Base-by-base conservation (phyloP, 2,329 filamentous ascomycete genomes). In the Epichloe typhina region DNA sequence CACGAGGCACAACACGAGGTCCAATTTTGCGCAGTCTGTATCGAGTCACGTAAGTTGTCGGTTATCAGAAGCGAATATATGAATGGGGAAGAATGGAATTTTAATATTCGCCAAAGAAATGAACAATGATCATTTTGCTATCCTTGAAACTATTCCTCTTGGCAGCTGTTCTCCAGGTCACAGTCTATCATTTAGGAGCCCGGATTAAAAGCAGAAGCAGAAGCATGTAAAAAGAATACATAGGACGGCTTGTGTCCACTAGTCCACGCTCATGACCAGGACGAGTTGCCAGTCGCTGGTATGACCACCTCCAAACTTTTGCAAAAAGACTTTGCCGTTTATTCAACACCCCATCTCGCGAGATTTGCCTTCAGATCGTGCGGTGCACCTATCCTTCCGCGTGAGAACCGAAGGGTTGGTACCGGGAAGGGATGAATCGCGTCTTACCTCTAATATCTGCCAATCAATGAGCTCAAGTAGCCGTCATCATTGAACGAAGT, bases 401-500 rank as follows among this genome's bases (percentile, higher is more conserved):
- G 51, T 53, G 37, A 56, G 53, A 50, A 52, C 46, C 3, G 19
- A 23, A 19, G 15, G 3, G 19, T 7, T 19, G 26, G 26, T 9
- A 46, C 36, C 15, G 11, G 11, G 9, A 26, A 9, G 13, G 26
- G 12, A 11, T 37, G 47, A 13, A 17, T 35, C 37, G 11, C 15
- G 15, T 43, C 63, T 52, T 59, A 66, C 64, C 62, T 63, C 55
- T 56, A 57, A 31, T 57, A 59, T 59, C 55, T 58, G 53, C 55
- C 57, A 53, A 58, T 66, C 57, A 57, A 62, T 54, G 58, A 64
- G 65, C 73, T 77, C 72, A 80, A 76, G 71, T 71, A 67, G 73
- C 72, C 75, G 72, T 80, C 79, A 77, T 82, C 70, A 81, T 75
- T 71, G 76, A 77, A 71, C 79, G 80, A 72, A 84, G 79, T 71